Base-by-base conservation (phyloP, 1,284 basidiomycete species). In the Macrocystidia cucumis region DNA sequence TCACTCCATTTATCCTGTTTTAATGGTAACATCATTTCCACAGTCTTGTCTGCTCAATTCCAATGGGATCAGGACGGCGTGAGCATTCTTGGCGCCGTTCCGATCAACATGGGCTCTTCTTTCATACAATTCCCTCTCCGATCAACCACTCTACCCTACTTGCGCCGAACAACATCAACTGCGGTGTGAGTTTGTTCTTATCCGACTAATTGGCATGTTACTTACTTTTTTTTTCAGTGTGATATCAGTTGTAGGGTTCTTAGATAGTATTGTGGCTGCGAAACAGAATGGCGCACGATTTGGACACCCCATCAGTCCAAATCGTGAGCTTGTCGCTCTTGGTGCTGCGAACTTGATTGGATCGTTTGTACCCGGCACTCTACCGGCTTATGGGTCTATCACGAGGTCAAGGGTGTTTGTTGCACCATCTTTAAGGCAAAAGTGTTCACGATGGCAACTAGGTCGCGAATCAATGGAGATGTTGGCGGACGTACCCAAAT, bases 361-460 rank as follows among this genome's bases (percentile, higher is more conserved):
- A 1, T 84, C 88, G 1, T 83, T 91, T 48, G 62, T 95, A 37
- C 85, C 88, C 3, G 91, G 91, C 1, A 84, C 85, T 0, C 65
- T 96, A 3, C 90, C 91, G 1, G 88, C 89, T 0, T 93, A 81
- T 52, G 91, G 91, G 1, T 87, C 85, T 2, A 90, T 95, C 43
- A 91, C 92, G 1, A 69, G 85, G 80, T 79, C 38, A 35, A 35
- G 51, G 27, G 5, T 5, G 11, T 25, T 7, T 22, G 36, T 35
- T 16, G 19, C 1, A 18, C 20, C 4, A 42, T n/a, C 44, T 43
- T 5, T n/a, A 9, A 29, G 3, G 11, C n/a, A 18, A 11, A n/a
- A 9, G n/a, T n/a, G 5, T 32, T 3, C 20, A 16, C n/a, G n/a
- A 3, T 31, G 19, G 5, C 3, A n/a, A 21, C 4, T 43, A 86